phyloP scores from a whole-genome alignment of 768 basidiomycete species.

The Hypholoma fasciculare region DNA sequence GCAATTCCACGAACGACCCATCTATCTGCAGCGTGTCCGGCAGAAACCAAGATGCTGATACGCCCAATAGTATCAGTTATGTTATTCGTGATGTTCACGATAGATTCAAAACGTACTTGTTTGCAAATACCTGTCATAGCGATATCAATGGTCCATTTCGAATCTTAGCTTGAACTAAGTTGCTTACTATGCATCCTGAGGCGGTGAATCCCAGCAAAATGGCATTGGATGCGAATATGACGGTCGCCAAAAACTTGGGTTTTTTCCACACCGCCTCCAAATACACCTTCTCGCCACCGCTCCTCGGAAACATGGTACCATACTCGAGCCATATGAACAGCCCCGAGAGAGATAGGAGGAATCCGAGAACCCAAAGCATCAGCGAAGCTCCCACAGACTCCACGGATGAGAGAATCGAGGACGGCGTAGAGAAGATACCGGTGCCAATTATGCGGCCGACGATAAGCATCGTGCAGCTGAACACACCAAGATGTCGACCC shows the following conservation, averaged over 20 bases:
- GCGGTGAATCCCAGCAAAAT: slow-evolving; percentile 40
- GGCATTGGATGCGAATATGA: slow-evolving; percentile 48
- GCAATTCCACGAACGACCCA: slow-evolving; percentile 64
- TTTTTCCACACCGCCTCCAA: slow-evolving; percentile 53
- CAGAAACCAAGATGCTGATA: slow-evolving; percentile 48
- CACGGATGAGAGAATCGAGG: slow-evolving; percentile 55
- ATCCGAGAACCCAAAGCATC: slow-evolving; percentile 66
- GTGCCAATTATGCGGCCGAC: slow-evolving; percentile 62
- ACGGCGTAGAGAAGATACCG: slow-evolving; percentile 66
- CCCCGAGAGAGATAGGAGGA: slow-evolving; percentile 56
- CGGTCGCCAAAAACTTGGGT: slow-evolving; percentile 47
- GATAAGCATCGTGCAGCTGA: slow-evolving; percentile 57
- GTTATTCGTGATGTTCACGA: not conserved
- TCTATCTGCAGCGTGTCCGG: slow-evolving; percentile 33
- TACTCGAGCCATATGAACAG: slow-evolving; percentile 65
- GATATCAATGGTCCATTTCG: not conserved
- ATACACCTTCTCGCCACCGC: slow-evolving; percentile 65
- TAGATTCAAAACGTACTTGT: slow-evolving; percentile 20
- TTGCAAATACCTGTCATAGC: slow-evolving; percentile 26
- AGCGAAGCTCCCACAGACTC: slow-evolving; percentile 60
- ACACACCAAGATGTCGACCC: slow-evolving; percentile 57
- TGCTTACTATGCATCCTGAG: slow-evolving; percentile 47
- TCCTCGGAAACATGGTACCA: slow-evolving; percentile 63
- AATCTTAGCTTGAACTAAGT: not conserved
- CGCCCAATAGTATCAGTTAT: not conserved